These are phyloP conservation scores for Salix arbutifolia DNA, from an alignment of 345 rosid genomes.

Conservation along the genomic window DNA sequence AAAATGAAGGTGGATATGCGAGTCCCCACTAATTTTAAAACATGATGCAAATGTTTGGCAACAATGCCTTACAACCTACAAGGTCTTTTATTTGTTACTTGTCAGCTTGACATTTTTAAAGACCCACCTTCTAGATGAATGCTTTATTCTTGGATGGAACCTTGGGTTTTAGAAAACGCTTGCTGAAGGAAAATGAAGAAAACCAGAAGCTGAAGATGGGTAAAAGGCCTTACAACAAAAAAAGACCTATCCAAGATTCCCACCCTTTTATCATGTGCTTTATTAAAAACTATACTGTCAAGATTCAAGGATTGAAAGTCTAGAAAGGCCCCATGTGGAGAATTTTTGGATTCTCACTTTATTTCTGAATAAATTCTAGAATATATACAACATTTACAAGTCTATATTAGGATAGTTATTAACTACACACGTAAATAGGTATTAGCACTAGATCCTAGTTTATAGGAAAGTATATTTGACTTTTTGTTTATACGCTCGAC, in stretches of 20 bases:
- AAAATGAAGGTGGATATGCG: neutral
- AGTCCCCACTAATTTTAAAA: neutral
- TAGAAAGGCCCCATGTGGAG: neutral
- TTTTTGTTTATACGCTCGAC: too few species aligned
- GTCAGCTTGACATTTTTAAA: neutral
- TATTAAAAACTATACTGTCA: neutral
- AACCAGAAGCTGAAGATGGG: neutral
- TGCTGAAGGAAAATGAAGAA: neutral
- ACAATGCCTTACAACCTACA: neutral
- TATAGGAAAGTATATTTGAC: too few species aligned
- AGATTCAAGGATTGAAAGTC: neutral
- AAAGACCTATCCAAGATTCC: neutral
- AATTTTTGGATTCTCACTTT: too few species aligned
- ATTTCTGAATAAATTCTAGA: too few species aligned
- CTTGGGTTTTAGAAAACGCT: neutral
- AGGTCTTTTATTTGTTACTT: neutral
- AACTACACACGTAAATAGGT: too few species aligned
- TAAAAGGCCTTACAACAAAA: neutral
- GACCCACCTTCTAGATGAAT: neutral
- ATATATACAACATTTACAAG: too few species aligned
- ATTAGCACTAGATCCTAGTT: too few species aligned
- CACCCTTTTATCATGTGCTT: neutral
- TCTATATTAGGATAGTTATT: too few species aligned
- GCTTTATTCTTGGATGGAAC: neutral
- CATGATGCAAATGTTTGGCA: neutral